Base-by-base conservation (phyloP, 2,329 filamentous ascomycete species). In the Aspergillus arachidicola region DNA sequence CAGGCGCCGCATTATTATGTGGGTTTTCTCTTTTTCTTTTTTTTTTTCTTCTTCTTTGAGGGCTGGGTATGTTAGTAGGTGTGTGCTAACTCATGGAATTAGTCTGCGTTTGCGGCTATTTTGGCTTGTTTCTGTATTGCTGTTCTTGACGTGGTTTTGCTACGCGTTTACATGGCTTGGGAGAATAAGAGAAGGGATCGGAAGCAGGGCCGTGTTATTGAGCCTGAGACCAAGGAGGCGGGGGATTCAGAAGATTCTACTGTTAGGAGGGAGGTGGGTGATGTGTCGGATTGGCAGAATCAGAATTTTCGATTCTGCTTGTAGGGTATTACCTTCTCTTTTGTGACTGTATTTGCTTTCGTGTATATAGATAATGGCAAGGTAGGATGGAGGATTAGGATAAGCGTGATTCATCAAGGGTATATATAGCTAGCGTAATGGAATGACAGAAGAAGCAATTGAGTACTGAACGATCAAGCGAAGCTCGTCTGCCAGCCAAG, bases 211-310 rank as follows among this genome's bases (percentile, higher is more conserved):
- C 51, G 46, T 11, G 62, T 56, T 4, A 62, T 64, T 26, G 57
- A 64, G 43, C 63, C 63, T 12, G 63, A 62, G 30, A 56, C 45
- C 2, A 26, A 43, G 43, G 57, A 57, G 14, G 46, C 26, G 2
- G 16, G 32, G 7, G 46, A 19, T 19, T 21, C 16, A 0, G 30
- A n/a, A 2, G 34, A 45, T 11, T n/a, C 36, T 1, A 51, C 34
- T 28, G 26, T 12, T 4, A 12, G 48, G 21, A 43, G 11, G 11
- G 19, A n/a, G 14, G 51, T 53, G 1, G 54, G 54, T 12, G 60
- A 64, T 51, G 38, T 62, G 28, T 60, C 60, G 4, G 63, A 64
- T 9, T 62, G 63, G 60, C 51, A 62, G 43, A 62, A 64, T 21
- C 43, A 28, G 28, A 46, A 26, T 6, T 62, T 62, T 56, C 60